Percentiles rank a stretch among this genome's conserved stretches.
phyloP scores from a whole-genome alignment of 2,329 filamentous ascomycete species.

The Fusarium brachygibbosum region DNA sequence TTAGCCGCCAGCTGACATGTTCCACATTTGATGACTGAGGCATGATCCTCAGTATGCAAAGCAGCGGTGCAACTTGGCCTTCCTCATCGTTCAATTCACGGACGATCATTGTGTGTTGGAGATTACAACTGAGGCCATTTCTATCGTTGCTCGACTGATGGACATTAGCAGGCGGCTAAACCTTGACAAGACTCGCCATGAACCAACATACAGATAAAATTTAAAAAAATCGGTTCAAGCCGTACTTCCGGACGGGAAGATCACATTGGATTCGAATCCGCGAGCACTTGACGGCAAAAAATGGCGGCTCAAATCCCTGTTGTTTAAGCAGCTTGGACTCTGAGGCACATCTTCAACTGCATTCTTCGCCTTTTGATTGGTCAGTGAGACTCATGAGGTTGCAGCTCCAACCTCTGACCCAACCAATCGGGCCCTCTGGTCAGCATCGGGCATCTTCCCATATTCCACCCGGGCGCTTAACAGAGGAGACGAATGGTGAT shows the following conservation, averaged over 20 bases:
- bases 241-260: slow-evolving; percentile 12
- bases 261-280: slow-evolving; percentile 32
- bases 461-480: slow-evolving; percentile 53
- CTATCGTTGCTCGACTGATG: slow-evolving; percentile 34
- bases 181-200: slow-evolving; percentile 25
- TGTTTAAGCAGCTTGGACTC: slow-evolving; percentile 24
- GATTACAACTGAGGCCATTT: slow-evolving; percentile 36
- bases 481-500: slow-evolving; percentile 38
- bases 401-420: slow-evolving; percentile 30
- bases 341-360: slow-evolving; percentile 37
- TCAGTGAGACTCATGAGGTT: slow-evolving; percentile 19
- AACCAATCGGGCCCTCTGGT: slow-evolving; percentile 49
- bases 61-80: neutral
- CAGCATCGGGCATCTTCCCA: slow-evolving; percentile 34
- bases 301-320: slow-evolving; percentile 29
- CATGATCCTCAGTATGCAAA: neutral
- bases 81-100: slow-evolving; percentile 11
- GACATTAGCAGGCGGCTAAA: slow-evolving; percentile 37
- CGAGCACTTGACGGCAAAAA: slow-evolving; percentile 30
- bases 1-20: slow-evolving; percentile 5
- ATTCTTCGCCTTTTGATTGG: slow-evolving; percentile 45
- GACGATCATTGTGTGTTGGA: slow-evolving; percentile 5
- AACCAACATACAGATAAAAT: neutral
- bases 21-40: neutral
- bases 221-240: slow-evolving; percentile 9